Base-by-base conservation (phyloP, 129 eudicot species). In the Tagetes patula region DNA sequence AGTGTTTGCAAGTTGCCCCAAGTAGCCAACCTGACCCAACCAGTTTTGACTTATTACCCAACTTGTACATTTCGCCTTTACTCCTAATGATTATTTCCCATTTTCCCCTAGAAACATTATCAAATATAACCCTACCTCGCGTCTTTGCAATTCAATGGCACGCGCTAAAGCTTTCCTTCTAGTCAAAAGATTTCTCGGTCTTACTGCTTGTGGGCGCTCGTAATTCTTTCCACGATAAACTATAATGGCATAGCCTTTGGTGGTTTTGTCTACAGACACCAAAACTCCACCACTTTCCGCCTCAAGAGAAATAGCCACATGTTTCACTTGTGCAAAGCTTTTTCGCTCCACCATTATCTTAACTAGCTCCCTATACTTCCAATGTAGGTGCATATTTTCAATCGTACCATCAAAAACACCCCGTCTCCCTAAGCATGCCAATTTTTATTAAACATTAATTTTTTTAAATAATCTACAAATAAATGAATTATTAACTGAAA, bases 201-300 rank as follows among this genome's bases (percentile, higher is more conserved):
- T 88, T 9, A 79, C 45, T 33, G 73, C 64, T 48, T 30, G 14
- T 10, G 97, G 99, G 7, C 83, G 91, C 66, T 71, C 81, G 67
- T 95, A 95, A 80, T 95, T 91, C 84, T 91, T 90, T n/a, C 97
- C 97, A 69, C 99, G 96, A 69, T 90, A 95, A n/a, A 95, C 47
- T 11, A 95, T 83, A 72, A 95, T 82, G 4, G 85, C 95, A 60
- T 88, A 79, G 20, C 99, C 99, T 82, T 95, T 88, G 3, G 83
- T 69, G 13, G 96, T 88, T 80, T 79, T 91, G 40, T 95, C 99
- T 27, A 95, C 81, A 13, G 96, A 86, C 65, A 95, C 94, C 77
- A 95, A 83, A 41, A 91, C 87, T n/a, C 99, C 99, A 63, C 96
- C 97, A 79, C 99, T 95, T 79, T 95, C 99, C 2, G 96, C 97